Evolutionary conservation across 2,329 filamentous ascomycete genomes (phyloP), one percentile per base, ranked within the genome.

Genomic region (Hymenoscyphus albidus): DNA sequence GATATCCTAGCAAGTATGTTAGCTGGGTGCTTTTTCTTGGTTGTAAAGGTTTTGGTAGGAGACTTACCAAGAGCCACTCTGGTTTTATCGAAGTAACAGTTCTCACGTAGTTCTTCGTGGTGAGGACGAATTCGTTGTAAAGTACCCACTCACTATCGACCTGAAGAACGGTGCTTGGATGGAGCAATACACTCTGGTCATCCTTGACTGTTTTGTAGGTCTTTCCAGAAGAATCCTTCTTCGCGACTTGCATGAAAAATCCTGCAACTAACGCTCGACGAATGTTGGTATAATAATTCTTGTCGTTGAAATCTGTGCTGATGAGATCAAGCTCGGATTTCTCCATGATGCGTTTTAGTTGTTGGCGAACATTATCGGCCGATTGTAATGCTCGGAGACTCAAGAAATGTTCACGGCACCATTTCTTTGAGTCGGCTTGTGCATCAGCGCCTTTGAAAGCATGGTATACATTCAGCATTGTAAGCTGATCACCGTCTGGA

Each of bases 221-320:
- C 83, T 98, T 98, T 74, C 91, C 91, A 38, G 86, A 88, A 61
- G 86, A 87, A 74, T 98, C 93, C 76, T 90, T 92, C 87, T 96
- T 97, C 65, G 95, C 96, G 27, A 98, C 92, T 77, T 99, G 95
- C 95, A 99, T 99, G 83, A 99, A 99, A 84, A 99, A 99, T 40
- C 96, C 95, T 0, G 93, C 86, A 13, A 97, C 89, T 14, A 99
- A 84, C 9, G 95, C 94, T 44, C 93, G 88, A 56, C 94, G 91
- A 73, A 99, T 99, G 77, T 99, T 99, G 77, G 88, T 92, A 79
- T 98, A 99, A 82, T 99, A 99, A 75, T 96, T 92, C 82, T 96
- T 97, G 80, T 98, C 89, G 73, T 93, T 90, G 75, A 97, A 98
- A 0, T 90, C 85, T 0, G 94, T 98, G 61, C 91, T 95, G 62